Evolutionary conservation across 257 asterid species (phyloP).

Genomic region (Penstemon barbatus): DNA sequence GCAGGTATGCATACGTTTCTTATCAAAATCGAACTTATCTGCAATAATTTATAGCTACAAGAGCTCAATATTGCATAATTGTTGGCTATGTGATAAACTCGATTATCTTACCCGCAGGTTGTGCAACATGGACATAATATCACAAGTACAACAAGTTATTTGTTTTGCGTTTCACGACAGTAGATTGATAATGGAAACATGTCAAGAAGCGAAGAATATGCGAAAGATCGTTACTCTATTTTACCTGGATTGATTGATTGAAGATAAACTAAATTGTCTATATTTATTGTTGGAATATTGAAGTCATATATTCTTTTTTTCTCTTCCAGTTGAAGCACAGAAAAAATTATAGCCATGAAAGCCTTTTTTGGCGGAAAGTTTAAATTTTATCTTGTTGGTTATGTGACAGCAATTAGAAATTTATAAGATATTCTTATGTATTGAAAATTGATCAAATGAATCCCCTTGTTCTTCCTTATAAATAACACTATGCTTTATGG

Average conservation of each 20-base stretch:
- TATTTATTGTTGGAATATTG: slow-evolving; percentile 25
- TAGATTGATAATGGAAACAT: slow-evolving; percentile 91
- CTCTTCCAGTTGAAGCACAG: slow-evolving; percentile 23
- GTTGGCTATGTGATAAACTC: background rate
- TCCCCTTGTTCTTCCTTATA: too few species aligned
- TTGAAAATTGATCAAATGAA: too few species aligned
- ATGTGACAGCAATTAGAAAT: background rate
- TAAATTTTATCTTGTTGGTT: background rate
- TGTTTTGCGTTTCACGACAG: slow-evolving; percentile 98
- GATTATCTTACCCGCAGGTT: slow-evolving; percentile 54
- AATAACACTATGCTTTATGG: too few species aligned
- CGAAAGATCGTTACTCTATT: slow-evolving; percentile 93
- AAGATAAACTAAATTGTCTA: slow-evolving; percentile 22
- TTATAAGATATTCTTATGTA: background rate
- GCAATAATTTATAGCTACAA: too few species aligned
- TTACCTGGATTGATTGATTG: slow-evolving; percentile 65
- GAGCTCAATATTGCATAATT: too few species aligned
- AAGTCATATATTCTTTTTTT: background rate
- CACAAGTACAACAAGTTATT: slow-evolving; percentile 94
- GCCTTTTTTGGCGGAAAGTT: slow-evolving; percentile 11
- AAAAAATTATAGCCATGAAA: slow-evolving; percentile 5
- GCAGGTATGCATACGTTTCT: slow-evolving; percentile 59
- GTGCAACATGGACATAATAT: slow-evolving; percentile 97
- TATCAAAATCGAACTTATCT: background rate
- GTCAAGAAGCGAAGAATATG: slow-evolving; percentile 92